Evolutionary conservation across 306 rosid genomes (phyloP), one percentile per base, ranked within the genome.

Genomic region (Corylus avellana): DNA sequence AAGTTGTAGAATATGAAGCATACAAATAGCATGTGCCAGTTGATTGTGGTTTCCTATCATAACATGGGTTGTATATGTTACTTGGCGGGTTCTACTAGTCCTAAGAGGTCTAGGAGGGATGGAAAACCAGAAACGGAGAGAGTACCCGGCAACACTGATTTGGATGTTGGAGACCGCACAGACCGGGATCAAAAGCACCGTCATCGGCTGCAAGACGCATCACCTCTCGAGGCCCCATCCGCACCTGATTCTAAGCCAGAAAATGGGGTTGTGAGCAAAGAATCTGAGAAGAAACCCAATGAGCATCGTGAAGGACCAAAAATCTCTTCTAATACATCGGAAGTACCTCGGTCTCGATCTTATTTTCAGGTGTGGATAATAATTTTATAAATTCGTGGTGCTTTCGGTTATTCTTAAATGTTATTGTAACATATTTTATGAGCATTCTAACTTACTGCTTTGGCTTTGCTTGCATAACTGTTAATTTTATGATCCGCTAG

Each of bases 71-170:
- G 37, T 67, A 25, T 79, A 8, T 69, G 67, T 74, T 22, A 49
- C 14, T 29, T 77, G 81, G 53, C 79, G 86, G 64, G 29, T 75
- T 73, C 39, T 39, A 11, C 50, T 83, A 92, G 99, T 82, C 92
- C 96, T 25, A 92, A 89, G 90, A 86, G 92, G 84, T 84, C 85
- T 48, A 91, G 91, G 89, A 95, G 94, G 85, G 94, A 89, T 85
- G 91, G 82, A 54, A 85, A 83, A 68, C 86, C 81, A 29, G 90
- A 75, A 77, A 86, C 81, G 12, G 90, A 85, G 62, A 90, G 88
- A 85, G 46, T 73, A 42, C 69, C 84, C 10, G 67, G 76, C 14
- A 76, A 75, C 47, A 44, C 76, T 81, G 82, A 76, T 82, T 61
- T 62, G 70, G 82, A 85, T 20, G 79, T n/a, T 70, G 88, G 75